Conservation (phyloP, 768 basidiomycete species). For the Phlebiopsis gigantea region DNA sequence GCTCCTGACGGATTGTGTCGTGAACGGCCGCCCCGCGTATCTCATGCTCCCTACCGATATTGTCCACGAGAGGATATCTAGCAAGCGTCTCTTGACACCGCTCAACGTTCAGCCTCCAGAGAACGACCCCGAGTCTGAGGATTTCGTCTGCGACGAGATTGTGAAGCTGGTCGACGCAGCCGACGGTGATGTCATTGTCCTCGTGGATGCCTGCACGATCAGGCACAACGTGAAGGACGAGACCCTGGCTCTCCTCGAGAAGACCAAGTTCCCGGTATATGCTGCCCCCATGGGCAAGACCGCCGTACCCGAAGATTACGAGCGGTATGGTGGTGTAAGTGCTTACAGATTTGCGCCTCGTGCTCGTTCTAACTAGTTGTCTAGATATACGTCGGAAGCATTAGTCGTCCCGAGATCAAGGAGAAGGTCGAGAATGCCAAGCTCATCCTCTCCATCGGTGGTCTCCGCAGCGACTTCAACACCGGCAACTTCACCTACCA, state of each 20-base stretch:
- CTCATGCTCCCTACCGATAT: slow-evolving; percentile 83
- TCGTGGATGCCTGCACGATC: slow-evolving; percentile 77
- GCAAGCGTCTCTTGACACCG: slow-evolving; percentile 55
- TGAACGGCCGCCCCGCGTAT: slow-evolving; percentile 83
- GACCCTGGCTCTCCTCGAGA: slow-evolving; percentile 53
- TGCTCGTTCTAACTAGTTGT: background rate
- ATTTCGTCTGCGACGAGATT: slow-evolving; percentile 73
- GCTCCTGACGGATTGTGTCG: slow-evolving; percentile 65
- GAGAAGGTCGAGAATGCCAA: slow-evolving; percentile 70
- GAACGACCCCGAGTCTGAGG: slow-evolving; percentile 55
- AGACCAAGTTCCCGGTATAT: slow-evolving; percentile 71
- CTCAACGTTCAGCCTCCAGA: slow-evolving; percentile 42
- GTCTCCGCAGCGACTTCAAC: slow-evolving; percentile 77
- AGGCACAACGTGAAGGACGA: slow-evolving; percentile 66
- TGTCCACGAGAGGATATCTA: slow-evolving; percentile 53
- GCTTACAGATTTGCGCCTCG: background rate
- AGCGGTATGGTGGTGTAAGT: slow-evolving; percentile 77
- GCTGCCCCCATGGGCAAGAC: slow-evolving; percentile 81
- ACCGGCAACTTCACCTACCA: slow-evolving; percentile 83
- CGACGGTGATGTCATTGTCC: slow-evolving; percentile 58
- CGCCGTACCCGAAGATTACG: slow-evolving; percentile 61
- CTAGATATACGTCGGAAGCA: slow-evolving; percentile 72
- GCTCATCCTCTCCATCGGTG: slow-evolving; percentile 70
- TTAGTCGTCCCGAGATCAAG: slow-evolving; percentile 62
- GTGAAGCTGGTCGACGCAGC: slow-evolving; percentile 56